Percentiles rank a stretch among this genome's conserved stretches.
phyloP scores from a whole-genome alignment of 2,329 filamentous ascomycete species.

The Neobulgaria alba region DNA sequence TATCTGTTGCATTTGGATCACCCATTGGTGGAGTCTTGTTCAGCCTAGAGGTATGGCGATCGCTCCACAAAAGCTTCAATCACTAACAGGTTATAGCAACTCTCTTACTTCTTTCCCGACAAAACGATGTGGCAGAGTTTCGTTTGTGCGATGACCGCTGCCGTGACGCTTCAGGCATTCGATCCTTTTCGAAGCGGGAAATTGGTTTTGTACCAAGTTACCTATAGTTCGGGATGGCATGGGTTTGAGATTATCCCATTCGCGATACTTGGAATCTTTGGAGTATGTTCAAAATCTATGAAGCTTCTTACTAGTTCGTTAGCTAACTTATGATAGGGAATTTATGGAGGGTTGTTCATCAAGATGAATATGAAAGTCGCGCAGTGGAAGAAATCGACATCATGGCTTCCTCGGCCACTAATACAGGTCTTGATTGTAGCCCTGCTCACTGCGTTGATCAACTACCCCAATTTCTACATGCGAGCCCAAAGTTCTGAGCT shows the following conservation, averaged over 20 bases:
- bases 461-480: slow-evolving; percentile 96
- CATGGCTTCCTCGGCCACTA: slow-evolving; percentile 64
- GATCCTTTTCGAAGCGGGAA: slow-evolving; percentile 95
- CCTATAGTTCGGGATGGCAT: slow-evolving; percentile 86
- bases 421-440: slow-evolving; percentile 74
- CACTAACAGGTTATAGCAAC: slow-evolving; percentile 44
- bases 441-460: slow-evolving; percentile 75
- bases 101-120: slow-evolving; percentile 96
- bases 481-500: slow-evolving; percentile 85
- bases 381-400: slow-evolving; percentile 61
- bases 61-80: background rate
- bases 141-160: slow-evolving; percentile 97
- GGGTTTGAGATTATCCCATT: slow-evolving; percentile 90
- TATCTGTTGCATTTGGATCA: slow-evolving; percentile 53
- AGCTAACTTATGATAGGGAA: slow-evolving; percentile 43
- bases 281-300: slow-evolving; percentile 36
- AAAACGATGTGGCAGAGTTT: slow-evolving; percentile 99
- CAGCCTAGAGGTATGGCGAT: slow-evolving; percentile 69
- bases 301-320: background rate
- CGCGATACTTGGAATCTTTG: slow-evolving; percentile 74
- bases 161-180: slow-evolving; percentile 82
- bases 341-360: slow-evolving; percentile 93
- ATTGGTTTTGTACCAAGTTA: slow-evolving; percentile 91
- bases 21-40: slow-evolving; percentile 89
- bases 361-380: slow-evolving; percentile 85